Conservation (phyloP, 768 basidiomycete species). For the Leccinum variicolor region DNA sequence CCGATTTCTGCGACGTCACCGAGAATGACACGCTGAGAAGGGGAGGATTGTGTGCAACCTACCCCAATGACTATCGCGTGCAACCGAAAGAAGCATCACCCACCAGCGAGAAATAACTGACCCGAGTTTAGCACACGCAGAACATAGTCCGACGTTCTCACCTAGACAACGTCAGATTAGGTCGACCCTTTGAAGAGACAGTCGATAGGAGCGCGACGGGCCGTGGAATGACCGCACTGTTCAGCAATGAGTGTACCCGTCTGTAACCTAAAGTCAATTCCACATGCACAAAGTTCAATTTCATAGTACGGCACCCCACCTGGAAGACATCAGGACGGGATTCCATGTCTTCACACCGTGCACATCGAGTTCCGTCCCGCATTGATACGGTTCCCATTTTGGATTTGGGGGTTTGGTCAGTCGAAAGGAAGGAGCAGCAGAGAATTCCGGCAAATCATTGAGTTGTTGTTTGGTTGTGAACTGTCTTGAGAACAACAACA, state of each 20-base stretch:
- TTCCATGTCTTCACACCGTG: slow-evolving; percentile 42
- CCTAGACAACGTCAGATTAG: slow-evolving; percentile 70
- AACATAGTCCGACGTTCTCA: slow-evolving; percentile 26
- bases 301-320: slow-evolving; percentile 19
- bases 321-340: slow-evolving; percentile 31
- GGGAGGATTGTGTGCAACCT: slow-evolving; percentile 63
- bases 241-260: slow-evolving; percentile 48
- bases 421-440: slow-evolving; percentile 31
- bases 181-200: slow-evolving; percentile 44
- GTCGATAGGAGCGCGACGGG: slow-evolving; percentile 63
- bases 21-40: slow-evolving; percentile 61
- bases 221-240: slow-evolving; percentile 58
- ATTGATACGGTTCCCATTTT: slow-evolving; percentile 41
- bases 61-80: slow-evolving; percentile 1
- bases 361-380: slow-evolving; percentile 18
- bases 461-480: slow-evolving; percentile 1
- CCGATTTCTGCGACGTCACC: slow-evolving; percentile 40
- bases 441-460: slow-evolving; percentile 12
- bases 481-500: background rate
- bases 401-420: slow-evolving; percentile 39
- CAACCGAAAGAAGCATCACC: slow-evolving; percentile 16
- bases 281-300: slow-evolving; percentile 17
- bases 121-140: slow-evolving; percentile 9
- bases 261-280: slow-evolving; percentile 27
- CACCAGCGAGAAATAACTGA: slow-evolving; percentile 63